Evolutionary conservation across 1,284 basidiomycete species (phyloP).

Genomic region (Sporisorium sorghi): DNA sequence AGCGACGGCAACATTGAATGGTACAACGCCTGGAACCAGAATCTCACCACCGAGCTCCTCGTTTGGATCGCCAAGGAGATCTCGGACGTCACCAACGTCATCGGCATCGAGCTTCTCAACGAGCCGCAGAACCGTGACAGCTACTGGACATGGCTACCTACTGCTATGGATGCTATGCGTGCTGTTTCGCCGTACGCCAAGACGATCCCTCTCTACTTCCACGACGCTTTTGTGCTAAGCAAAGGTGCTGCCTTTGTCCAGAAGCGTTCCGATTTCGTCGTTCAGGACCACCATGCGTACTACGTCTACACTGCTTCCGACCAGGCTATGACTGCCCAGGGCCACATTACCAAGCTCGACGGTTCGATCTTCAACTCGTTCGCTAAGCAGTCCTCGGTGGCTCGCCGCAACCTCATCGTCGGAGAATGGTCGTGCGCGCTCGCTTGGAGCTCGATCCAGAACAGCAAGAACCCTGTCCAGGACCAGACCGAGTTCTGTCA

Average conservation of each 20-base stretch:
- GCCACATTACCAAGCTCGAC: slow-evolving; percentile 62
- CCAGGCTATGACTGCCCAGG: slow-evolving; percentile 50
- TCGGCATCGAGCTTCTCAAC: slow-evolving; percentile 80
- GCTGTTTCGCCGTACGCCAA: slow-evolving; percentile 72
- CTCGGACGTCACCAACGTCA: slow-evolving; percentile 77
- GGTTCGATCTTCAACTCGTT: slow-evolving; percentile 50
- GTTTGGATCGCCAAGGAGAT: slow-evolving; percentile 75
- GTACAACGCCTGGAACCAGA: slow-evolving; percentile 71
- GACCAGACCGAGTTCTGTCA: slow-evolving; percentile 75
- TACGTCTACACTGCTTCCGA: slow-evolving; percentile 73
- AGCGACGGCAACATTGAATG: slow-evolving; percentile 77
- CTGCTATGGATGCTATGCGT: slow-evolving; percentile 74
- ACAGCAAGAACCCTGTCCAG: slow-evolving; percentile 72
- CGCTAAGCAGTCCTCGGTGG: slow-evolving; percentile 26
- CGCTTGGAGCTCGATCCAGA: slow-evolving; percentile 74
- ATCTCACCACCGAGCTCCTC: slow-evolving; percentile 76
- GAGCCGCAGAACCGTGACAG: slow-evolving; percentile 73
- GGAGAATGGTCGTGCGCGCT: slow-evolving; percentile 74
- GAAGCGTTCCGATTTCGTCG: slow-evolving; percentile 77
- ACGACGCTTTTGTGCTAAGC: slow-evolving; percentile 79
- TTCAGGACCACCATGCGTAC: slow-evolving; percentile 80
- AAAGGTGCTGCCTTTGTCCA: slow-evolving; percentile 75
- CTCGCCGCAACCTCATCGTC: slow-evolving; percentile 76
- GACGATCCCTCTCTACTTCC: slow-evolving; percentile 78
- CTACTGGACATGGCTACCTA: slow-evolving; percentile 65